Percentiles rank a stretch among this genome's conserved stretches.
Evolutionary conservation across 345 rosid species (phyloP).

Genomic region (Eucalyptus coolabah): DNA sequence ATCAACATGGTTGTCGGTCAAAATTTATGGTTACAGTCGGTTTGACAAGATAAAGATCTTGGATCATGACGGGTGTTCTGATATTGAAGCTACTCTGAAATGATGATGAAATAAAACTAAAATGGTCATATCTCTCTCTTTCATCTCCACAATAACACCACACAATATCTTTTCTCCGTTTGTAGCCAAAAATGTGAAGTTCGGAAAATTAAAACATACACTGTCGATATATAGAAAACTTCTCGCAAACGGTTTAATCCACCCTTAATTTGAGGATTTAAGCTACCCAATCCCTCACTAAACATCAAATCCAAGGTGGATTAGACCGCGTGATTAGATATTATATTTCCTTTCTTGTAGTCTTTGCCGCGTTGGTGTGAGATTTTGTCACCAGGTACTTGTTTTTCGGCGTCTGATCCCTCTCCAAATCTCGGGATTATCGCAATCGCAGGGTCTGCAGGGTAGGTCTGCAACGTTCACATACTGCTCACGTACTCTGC

Average conservation of each 20-base stretch:
- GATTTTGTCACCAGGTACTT: background rate
- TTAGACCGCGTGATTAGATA: background rate
- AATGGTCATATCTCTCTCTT: background rate
- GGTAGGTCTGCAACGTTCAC: background rate
- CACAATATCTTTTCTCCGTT: background rate
- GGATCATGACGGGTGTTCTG: background rate
- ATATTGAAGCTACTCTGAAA: background rate
- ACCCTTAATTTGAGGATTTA: background rate
- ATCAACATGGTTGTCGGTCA: background rate
- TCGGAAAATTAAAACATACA: background rate
- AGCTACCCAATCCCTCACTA: background rate
- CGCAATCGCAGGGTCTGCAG: background rate
- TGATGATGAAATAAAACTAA: background rate
- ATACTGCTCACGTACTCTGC: background rate
- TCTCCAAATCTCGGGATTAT: background rate
- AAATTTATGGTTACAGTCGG: background rate
- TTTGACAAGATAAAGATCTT: background rate
- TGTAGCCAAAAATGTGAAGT: background rate
- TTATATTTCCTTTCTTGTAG: background rate
- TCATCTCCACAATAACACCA: background rate
- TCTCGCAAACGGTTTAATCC: background rate
- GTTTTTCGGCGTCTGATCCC: background rate
- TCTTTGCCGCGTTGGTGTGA: background rate
- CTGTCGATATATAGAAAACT: background rate
- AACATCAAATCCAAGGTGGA: background rate